Percentiles rank a stretch among this genome's conserved stretches.
Conservation (phyloP, 768 basidiomycete species). For the Tricholomella constricta region DNA sequence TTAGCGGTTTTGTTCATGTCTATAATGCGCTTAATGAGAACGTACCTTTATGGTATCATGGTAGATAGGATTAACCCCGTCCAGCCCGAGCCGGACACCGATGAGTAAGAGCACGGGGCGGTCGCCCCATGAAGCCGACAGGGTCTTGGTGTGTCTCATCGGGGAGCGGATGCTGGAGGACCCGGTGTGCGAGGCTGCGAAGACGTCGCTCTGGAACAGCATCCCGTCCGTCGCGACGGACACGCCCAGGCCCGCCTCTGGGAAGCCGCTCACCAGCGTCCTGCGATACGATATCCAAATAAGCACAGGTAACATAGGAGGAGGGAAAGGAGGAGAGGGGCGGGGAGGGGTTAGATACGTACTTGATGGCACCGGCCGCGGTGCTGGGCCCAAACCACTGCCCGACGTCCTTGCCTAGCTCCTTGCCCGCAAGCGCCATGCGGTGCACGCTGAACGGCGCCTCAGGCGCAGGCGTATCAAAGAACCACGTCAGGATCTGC, state of each 20-base stretch:
- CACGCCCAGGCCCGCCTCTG: constrained; percentile 79
- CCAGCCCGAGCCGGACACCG: constrained; percentile 84
- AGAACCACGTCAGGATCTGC: constrained; percentile 91
- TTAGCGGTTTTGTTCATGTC: too few species aligned
- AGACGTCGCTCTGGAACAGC: constrained; percentile 86
- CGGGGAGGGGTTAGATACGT: constrained; percentile 20
- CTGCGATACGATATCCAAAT: too few species aligned
- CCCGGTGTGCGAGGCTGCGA: constrained; percentile 63
- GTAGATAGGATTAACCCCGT: constrained; percentile 95
- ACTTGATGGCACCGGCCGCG: constrained; percentile 97
- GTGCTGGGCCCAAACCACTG: constrained; percentile 99
- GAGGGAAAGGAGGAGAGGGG: neutral
- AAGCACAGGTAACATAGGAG: neutral
- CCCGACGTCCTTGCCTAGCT: constrained; percentile 92
- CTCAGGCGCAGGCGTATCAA: constrained; percentile 82
- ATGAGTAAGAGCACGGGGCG: constrained; percentile 85
- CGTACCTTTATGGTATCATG: constrained; percentile 68
- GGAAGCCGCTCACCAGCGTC: constrained; percentile 75
- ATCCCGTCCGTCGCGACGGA: constrained; percentile 81
- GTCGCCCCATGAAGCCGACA: constrained; percentile 64
- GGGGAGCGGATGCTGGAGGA: constrained; percentile 28
- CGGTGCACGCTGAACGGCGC: constrained; percentile 95
- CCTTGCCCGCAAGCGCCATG: constrained; percentile 94
- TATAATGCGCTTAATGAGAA: neutral
- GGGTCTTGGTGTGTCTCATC: constrained; percentile 23